Evolutionary conservation across 257 asterid species (phyloP), one percentile per base, ranked within the genome.

Genomic region (Phtheirospermum japonicum): DNA sequence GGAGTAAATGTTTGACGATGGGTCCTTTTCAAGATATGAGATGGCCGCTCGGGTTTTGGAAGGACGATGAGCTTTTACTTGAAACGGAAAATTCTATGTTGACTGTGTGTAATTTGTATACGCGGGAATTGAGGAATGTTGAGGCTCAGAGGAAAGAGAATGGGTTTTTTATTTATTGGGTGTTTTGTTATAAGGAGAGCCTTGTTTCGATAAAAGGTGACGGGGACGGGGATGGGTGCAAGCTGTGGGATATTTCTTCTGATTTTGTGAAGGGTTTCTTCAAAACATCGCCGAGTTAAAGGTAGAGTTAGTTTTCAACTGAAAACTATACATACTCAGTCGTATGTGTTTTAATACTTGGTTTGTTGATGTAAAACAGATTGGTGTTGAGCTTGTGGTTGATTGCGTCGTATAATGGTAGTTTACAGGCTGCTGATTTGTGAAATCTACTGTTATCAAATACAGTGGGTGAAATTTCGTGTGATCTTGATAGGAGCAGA

Each of bases 1-100:
- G 87, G 84, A 65, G 42, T 28, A 78, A 70, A 17, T 59, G 33
- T 11, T 51, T 63, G 4, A 76, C 49, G 4, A 33, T 68, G 34
- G 78, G 80, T 48, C 87, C 82, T 34, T 50, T 71, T 67, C 48
- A 23, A 6, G 81, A 75, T 49, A 67, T 76, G 34, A 73, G 66
- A 8, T 62, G 77, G 75, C 81, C 83, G 14, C 62, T 79, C 34
- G 82, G 83, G 34, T 73, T 72, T 56, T 78, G 83, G 81, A 75
- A 73, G 60, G 43, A 71, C 18, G 63, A 61, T 19, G 78, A 77
- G 60, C 57, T 77, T 59, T 60, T 77, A 7, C 37, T 77, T 16
- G 85, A 77, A 59, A 65, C 79, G 1, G 67, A 52, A 20, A 33
- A 54, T 55, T 31, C 63, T 2, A 26, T 57, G 10, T 69, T 77